A percentile compares a stretch with the other conserved stretches of the same genome.
phyloP scores from a whole-genome alignment of 2,329 filamentous ascomycete species.

The Clonostachys sp. region DNA sequence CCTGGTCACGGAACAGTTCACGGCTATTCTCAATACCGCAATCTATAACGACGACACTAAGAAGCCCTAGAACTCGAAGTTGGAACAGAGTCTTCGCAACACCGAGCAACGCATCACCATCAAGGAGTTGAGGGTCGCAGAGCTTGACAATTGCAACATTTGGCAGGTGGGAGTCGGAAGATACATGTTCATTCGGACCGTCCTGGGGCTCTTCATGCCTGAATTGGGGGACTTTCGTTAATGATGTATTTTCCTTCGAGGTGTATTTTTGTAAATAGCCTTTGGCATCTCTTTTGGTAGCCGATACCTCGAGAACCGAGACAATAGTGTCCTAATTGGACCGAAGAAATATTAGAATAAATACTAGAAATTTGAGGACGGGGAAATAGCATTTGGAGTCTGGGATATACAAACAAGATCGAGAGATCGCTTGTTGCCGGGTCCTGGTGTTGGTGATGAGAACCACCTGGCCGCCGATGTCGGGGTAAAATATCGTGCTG shows the following conservation, averaged over 20 bases:
- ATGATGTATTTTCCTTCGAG: constrained; percentile 16
- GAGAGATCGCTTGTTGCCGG: not conserved
- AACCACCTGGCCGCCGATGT: not conserved
- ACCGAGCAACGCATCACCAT: constrained; percentile 65
- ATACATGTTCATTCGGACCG: not conserved
- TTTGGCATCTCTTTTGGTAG: constrained; percentile 89
- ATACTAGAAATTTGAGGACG: too few relatives aligned
- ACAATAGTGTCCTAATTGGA: constrained; percentile 70
- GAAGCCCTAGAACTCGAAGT: constrained; percentile 74
- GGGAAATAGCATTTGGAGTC: too few relatives aligned
- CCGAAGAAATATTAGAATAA: too few relatives aligned
- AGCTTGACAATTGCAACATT: constrained; percentile 79
- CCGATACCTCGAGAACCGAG: constrained; percentile 80
- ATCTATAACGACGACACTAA: constrained; percentile 80
- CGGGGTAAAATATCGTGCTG: constrained; percentile 3
- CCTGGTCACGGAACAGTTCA: constrained; percentile 53
- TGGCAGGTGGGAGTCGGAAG: not conserved
- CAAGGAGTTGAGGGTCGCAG: constrained; percentile 65
- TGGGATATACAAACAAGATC: too few relatives aligned
- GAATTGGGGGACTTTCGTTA: constrained; percentile 9
- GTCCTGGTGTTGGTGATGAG: not conserved
- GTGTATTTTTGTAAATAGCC: constrained; percentile 85
- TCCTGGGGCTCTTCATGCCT: not conserved
- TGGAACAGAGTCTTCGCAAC: constrained; percentile 82
- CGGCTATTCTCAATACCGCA: constrained; percentile 42